Evolutionary conservation across 2,329 filamentous ascomycete genomes (phyloP).

Genomic region (Cytospora mali): DNA sequence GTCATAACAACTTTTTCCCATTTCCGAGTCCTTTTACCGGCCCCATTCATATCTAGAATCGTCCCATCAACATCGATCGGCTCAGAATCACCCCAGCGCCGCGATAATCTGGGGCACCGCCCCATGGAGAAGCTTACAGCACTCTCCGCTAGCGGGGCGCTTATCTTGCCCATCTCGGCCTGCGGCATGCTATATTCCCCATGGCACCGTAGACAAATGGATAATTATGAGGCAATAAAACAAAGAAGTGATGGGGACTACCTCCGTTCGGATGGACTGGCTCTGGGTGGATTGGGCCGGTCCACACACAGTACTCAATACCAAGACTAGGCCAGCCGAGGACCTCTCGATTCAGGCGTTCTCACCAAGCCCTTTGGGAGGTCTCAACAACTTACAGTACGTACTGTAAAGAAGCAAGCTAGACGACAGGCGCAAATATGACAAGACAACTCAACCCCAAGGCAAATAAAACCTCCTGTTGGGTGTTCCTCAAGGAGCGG

Average conservation of each 20-base stretch:
- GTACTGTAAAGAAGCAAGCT: neutral
- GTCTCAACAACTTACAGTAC: neutral
- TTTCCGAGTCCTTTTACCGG: neutral
- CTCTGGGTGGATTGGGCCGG: neutral
- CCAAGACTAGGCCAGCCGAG: neutral
- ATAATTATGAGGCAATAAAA: neutral
- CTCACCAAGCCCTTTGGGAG: neutral
- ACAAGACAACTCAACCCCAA: neutral
- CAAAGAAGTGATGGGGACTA: no score
- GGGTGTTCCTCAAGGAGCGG: constrained; percentile 12
- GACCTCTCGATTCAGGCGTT: neutral
- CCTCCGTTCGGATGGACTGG: neutral
- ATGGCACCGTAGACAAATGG: neutral
- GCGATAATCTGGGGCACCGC: constrained; percentile 27
- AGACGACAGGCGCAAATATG: constrained; percentile 15
- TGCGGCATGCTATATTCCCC: constrained; percentile 3
- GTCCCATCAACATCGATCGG: constrained; percentile 17
- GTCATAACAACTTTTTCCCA: constrained; percentile 1
- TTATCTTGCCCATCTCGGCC: constrained; percentile 19
- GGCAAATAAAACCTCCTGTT: neutral
- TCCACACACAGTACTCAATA: neutral
- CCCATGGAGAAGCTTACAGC: constrained; percentile 15
- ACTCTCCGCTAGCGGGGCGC: constrained; percentile 20
- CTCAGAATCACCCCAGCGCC: constrained; percentile 27
- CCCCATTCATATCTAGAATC: constrained; percentile 10